Base-by-base conservation (phyloP, 257 asterid species). In the Ophiorrhiza pumila region DNA sequence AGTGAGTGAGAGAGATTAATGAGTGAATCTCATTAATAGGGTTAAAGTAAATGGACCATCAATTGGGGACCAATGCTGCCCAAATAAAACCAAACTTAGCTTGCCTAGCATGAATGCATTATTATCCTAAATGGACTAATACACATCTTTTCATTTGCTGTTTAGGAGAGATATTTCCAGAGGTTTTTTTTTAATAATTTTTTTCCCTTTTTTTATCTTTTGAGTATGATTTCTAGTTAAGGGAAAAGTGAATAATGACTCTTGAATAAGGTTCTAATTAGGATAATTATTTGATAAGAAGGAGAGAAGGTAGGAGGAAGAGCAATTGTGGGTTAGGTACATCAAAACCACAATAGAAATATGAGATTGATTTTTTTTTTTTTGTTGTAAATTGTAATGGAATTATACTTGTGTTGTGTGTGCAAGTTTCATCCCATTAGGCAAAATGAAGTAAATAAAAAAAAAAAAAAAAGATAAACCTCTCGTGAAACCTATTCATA, bases 41-140 rank as follows among this genome's bases (percentile, higher is more conserved):
- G 52, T 29, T 45, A 32, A 7, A 42, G 46, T 14, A 66, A 11
- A 72, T 72, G 79, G 83, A 75, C 83, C 77, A 68, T 75, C 78
- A 31, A 22, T 17, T 7, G 34, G 68, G 71, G 72, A 58, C 69
- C 75, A 37, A 59, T 73, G 18, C 59, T 73, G 27, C 17, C 41
- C 64, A n/a, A 42, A 35, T 31, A 35, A 47, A 46, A 15, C 14
- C 3, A 34, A 31, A 31, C 32, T 49, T 29, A 12, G 43, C 31
- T n/a, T 29, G 15, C 17, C 20, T 7, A 35, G 11, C 52, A 41
- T 39, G 69, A 64, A 39, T 41, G 69, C 34, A 64, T 64, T 64
- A 41, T 64, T 22, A 22, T n/a, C 57, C 32, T 41, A 22, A 4
- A n/a, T 11, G 0, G 69, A 12, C 53, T 39, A 17, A 13, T 20